A percentile compares a stretch with the other conserved stretches of the same genome.
phyloP scores from a whole-genome alignment of 1,139 yeast genomes.

The Diutina catenulata region DNA sequence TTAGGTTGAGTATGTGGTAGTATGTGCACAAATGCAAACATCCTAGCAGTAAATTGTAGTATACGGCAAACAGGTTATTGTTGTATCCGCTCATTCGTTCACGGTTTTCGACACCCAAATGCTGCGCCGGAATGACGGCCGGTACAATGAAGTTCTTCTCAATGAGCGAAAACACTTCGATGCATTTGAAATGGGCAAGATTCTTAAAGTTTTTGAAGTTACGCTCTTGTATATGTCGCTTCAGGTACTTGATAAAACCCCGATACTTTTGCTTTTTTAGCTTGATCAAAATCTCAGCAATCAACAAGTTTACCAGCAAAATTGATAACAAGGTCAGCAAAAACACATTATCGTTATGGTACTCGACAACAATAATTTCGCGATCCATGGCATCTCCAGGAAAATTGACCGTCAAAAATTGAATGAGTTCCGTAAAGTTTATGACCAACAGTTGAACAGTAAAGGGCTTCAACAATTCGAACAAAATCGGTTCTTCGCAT shows the following conservation, averaged over 20 bases:
- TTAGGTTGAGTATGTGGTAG: conserved; percentile 20
- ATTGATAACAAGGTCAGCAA: conserved; percentile 20
- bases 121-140: conserved; percentile 5
- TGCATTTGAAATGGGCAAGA: conserved; percentile 3
- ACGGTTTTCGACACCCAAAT: neutral
- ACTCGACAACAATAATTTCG: conserved; percentile 7
- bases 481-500: conserved; percentile 2
- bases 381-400: neutral
- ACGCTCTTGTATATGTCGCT: conserved; percentile 6
- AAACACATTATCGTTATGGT: conserved; percentile 22
- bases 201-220: conserved; percentile 13
- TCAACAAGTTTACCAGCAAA: conserved; percentile 19
- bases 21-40: conserved; percentile 25
- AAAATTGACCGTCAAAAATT: conserved; percentile 3
- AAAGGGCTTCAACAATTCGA: conserved; percentile 3
- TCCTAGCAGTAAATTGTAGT: conserved; percentile 23
- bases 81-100: too few relatives aligned
- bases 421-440: neutral
- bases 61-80: conserved; percentile 18
- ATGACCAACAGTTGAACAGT: conserved; percentile 4
- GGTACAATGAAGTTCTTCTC: conserved; percentile 4
- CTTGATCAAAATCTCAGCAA: conserved; percentile 23
- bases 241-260: conserved; percentile 13
- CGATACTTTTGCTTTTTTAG: conserved; percentile 17
- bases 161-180: conserved; percentile 1